phyloP scores from a whole-genome alignment of 2,329 filamentous ascomycete genomes.

The Dryadomyces quercivorus region DNA sequence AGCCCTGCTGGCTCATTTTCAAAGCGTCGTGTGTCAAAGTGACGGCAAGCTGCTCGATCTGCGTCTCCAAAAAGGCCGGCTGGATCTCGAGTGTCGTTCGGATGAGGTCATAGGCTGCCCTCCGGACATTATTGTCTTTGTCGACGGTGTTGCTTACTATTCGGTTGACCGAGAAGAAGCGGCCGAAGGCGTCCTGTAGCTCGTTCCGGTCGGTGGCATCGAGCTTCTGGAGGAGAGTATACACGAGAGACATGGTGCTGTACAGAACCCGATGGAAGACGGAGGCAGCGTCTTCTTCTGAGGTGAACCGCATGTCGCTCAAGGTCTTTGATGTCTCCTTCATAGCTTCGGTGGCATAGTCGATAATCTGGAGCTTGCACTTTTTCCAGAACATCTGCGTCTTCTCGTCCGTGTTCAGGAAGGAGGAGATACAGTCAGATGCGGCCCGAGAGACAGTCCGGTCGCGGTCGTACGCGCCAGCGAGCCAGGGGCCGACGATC shows the following conservation, averaged over 20 bases:
- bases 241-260: slow-evolving; percentile 41
- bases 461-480: slow-evolving; percentile 79
- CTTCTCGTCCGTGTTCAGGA: slow-evolving; percentile 75
- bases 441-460: slow-evolving; percentile 65
- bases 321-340: slow-evolving; percentile 70
- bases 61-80: slow-evolving; percentile 32
- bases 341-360: slow-evolving; percentile 70
- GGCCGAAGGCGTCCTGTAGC: slow-evolving; percentile 48
- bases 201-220: slow-evolving; percentile 43
- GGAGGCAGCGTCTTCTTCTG: slow-evolving; percentile 68
- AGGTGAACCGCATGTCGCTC: slow-evolving; percentile 80
- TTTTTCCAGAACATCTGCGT: slow-evolving; percentile 62
- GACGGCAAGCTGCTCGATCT: slow-evolving; percentile 39
- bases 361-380: slow-evolving; percentile 69
- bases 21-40: slow-evolving; percentile 62
- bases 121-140: slow-evolving; percentile 41
- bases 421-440: slow-evolving; percentile 58
- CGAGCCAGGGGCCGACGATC: slow-evolving; percentile 80
- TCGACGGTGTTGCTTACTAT: slow-evolving; percentile 57
- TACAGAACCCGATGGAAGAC: slow-evolving; percentile 70
- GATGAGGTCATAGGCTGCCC: slow-evolving; percentile 38
- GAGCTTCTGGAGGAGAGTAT: slow-evolving; percentile 38
- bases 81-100: slow-evolving; percentile 33
- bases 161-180: slow-evolving; percentile 51
- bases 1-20: slow-evolving; percentile 59